Conservation (phyloP, 352 stramenopile genomes). For the Phytophthora pisi region DNA sequence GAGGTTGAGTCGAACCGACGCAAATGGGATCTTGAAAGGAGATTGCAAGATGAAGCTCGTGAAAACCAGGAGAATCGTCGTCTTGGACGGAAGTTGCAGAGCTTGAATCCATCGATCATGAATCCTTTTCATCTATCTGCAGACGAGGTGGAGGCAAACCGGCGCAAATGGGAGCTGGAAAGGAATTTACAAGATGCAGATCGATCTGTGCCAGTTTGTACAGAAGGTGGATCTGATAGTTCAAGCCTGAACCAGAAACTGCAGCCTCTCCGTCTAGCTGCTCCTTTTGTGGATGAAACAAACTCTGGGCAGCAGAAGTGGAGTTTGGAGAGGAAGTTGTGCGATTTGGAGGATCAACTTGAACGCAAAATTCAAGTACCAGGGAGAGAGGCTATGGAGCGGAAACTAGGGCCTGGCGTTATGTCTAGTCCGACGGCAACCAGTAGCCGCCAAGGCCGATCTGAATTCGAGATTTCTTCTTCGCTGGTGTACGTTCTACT, state of each 20-base stretch:
- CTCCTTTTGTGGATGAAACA: constrained; percentile 1
- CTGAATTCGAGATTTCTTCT: constrained; percentile 35
- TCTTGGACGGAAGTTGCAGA: constrained; percentile 19
- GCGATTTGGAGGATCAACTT: constrained; percentile 3
- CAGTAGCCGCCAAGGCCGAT: background rate
- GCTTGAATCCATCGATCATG: constrained; percentile 20
- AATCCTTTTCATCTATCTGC: constrained; percentile 11
- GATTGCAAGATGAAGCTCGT: constrained; percentile 19
- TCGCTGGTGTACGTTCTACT: constrained; percentile 49
- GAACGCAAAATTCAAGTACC: constrained; percentile 6
- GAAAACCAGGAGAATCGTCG: constrained; percentile 1
- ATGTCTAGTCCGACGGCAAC: background rate
- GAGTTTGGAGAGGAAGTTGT: constrained; percentile 14
- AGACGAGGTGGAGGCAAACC: constrained; percentile 19
- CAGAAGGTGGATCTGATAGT: background rate
- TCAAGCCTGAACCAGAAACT: constrained; percentile 12
- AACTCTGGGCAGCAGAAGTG: background rate
- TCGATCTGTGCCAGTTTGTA: background rate
- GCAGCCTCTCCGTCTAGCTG: constrained; percentile 6
- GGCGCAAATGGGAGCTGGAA: constrained; percentile 35
- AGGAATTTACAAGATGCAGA: constrained; percentile 29
- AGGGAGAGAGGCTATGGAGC: background rate
- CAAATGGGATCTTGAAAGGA: constrained; percentile 36
- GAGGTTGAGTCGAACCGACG: constrained; percentile 25
- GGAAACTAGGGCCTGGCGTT: constrained; percentile 9